These are phyloP conservation scores for Wickerhamomyces ciferrii DNA, from an alignment of 805 yeast genomes.

Conservation along the genomic window DNA sequence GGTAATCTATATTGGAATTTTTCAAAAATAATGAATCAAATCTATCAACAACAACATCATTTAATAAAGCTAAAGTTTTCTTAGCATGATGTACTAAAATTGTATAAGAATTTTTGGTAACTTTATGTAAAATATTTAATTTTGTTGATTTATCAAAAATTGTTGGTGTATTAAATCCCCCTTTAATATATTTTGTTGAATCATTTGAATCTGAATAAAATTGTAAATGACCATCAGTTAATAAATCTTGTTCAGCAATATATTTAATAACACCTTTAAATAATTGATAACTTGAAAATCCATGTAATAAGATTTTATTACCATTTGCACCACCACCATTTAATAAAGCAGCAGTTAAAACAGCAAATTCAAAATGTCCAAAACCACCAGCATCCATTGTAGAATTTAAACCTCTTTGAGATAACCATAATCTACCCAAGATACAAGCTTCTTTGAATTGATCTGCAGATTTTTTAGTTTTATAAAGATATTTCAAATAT, in stretches of 20 bases:
- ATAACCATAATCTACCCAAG: conserved; percentile 85
- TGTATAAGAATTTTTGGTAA: conserved; percentile 64
- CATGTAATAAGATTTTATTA: conserved; percentile 72
- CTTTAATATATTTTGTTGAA: conserved; percentile 36
- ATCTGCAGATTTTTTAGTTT: conserved; percentile 69
- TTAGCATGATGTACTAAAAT: conserved; percentile 59
- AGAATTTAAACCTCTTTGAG: conserved; percentile 78
- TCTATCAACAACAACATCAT: conserved; percentile 79
- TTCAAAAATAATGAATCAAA: conserved; percentile 73
- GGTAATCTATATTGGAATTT: conserved; percentile 42
- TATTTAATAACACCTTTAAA: conserved; percentile 85
- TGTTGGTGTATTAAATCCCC: conserved; percentile 71
- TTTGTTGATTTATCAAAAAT: conserved; percentile 72
- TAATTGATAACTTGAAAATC: conserved; percentile 89
- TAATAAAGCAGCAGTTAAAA: conserved; percentile 73
- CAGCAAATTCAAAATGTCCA: conserved; percentile 87
- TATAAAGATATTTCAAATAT: conserved; percentile 70
- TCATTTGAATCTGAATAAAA: conserved; percentile 44
- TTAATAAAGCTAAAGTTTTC: conserved; percentile 61
- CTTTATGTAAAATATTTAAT: conserved; percentile 75
- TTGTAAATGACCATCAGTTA: conserved; percentile 57
- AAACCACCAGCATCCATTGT: conserved; percentile 69
- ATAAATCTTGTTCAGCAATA: conserved; percentile 74
- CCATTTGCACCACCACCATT: conserved; percentile 80
- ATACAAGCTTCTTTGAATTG: conserved; percentile 84